Evolutionary conservation across 306 rosid genomes (phyloP).

Genomic region (Carpinus fangiana): DNA sequence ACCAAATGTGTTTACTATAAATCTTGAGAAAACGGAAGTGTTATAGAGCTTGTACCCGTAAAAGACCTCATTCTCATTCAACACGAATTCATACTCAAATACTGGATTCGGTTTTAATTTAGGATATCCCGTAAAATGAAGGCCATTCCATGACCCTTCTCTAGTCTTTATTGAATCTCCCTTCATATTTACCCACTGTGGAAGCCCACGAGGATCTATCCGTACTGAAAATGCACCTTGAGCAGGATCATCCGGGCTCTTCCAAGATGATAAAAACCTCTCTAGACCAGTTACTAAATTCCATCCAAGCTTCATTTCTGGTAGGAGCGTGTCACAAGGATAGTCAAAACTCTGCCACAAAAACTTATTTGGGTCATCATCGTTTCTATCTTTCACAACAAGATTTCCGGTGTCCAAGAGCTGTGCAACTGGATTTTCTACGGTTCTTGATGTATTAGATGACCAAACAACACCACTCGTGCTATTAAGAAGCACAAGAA

Average conservation of each 20-base stretch:
- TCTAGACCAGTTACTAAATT: neutral
- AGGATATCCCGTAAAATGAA: neutral
- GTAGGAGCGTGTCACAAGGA: constrained; percentile 1
- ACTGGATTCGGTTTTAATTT: neutral
- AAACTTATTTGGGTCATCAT: neutral
- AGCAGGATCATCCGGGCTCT: neutral
- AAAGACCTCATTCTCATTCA: constrained; percentile 20
- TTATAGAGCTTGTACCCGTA: neutral
- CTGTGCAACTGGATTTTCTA: neutral
- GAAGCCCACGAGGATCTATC: neutral
- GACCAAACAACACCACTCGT: neutral
- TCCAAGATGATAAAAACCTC: neutral
- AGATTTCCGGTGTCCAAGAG: neutral
- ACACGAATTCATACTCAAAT: neutral
- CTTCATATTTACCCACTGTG: neutral
- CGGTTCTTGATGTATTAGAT: neutral
- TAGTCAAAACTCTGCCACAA: neutral
- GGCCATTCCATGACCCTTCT: neutral
- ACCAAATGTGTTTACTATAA: neutral
- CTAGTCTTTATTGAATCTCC: neutral
- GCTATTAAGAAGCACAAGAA: neutral
- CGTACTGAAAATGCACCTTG: neutral
- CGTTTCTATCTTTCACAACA: neutral
- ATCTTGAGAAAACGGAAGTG: constrained; percentile 17
- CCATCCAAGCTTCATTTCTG: neutral